These are phyloP conservation scores for Brassica balearica DNA, from an alignment of 441 rosid genomes.

Conservation along the genomic window DNA sequence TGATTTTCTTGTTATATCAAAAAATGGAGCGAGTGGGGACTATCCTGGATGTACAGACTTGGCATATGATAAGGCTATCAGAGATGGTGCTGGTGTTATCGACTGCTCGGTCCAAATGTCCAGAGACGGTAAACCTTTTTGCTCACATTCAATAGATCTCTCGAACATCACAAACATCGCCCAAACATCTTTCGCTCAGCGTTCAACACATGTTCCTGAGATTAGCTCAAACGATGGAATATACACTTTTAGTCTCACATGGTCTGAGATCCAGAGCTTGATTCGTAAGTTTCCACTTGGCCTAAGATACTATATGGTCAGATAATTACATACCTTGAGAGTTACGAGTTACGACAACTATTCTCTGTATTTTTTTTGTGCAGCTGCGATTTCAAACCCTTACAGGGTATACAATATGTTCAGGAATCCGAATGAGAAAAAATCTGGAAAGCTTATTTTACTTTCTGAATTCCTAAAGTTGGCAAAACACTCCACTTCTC, in stretches of 20 bases:
- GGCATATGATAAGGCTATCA: constrained; percentile 7
- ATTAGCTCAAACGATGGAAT: constrained; percentile 44
- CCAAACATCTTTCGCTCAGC: background rate
- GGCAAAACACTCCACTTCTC: constrained; percentile 52
- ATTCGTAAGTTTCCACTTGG: constrained; percentile 54
- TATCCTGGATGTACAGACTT: constrained; percentile 5
- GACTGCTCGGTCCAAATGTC: constrained; percentile 13
- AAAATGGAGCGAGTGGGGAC: constrained; percentile 3
- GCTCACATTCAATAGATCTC: constrained; percentile 44
- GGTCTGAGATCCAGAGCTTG: constrained; percentile 57
- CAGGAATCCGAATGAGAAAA: constrained; percentile 57
- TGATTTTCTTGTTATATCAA: too few species aligned
- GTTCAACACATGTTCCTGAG: constrained; percentile 42
- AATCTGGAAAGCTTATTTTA: constrained; percentile 49
- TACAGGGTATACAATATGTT: fast-evolving
- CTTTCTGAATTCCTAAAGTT: constrained; percentile 60
- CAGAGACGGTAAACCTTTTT: constrained; percentile 6
- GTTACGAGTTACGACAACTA: background rate
- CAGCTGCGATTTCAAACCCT: constrained; percentile 63
- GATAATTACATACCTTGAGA: background rate
- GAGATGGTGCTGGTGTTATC: constrained; percentile 15
- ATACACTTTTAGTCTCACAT: constrained; percentile 61
- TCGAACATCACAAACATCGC: constrained; percentile 42
- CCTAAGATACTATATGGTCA: background rate
- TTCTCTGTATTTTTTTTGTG: constrained; percentile 13